Evolutionary conservation across 2,329 filamentous ascomycete genomes (phyloP).

Genomic region (Scedosporium aurantiacum): DNA sequence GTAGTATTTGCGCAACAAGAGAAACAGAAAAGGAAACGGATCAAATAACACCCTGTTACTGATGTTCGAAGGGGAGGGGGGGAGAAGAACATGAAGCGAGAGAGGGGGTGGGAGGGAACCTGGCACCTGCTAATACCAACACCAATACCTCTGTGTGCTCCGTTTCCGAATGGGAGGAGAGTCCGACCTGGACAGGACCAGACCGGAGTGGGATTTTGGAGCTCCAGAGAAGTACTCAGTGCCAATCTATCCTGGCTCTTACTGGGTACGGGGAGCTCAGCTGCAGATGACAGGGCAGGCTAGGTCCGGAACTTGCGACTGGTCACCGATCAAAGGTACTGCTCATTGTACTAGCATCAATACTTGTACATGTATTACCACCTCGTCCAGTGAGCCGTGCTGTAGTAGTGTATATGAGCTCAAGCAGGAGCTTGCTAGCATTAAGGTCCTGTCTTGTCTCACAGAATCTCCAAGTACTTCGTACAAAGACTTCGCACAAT

Average conservation of each 20-base stretch:
- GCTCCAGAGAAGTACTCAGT: background rate
- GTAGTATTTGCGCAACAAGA: background rate
- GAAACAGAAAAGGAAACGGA: background rate
- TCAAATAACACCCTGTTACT: background rate
- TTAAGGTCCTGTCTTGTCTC: background rate
- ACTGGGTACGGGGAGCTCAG: background rate
- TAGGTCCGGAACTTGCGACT: background rate
- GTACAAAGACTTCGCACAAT: no score
- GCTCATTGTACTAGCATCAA: background rate
- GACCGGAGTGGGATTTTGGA: background rate
- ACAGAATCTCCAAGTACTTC: background rate
- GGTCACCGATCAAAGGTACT: background rate
- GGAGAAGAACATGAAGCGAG: background rate
- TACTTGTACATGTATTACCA: background rate
- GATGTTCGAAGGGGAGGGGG: background rate
- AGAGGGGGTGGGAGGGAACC: background rate
- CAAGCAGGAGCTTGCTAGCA: background rate
- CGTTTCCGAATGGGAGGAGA: background rate
- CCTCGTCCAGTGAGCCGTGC: no score
- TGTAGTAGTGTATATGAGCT: no score
- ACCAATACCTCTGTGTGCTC: background rate
- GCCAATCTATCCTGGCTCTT: background rate
- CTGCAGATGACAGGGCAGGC: background rate
- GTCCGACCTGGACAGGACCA: background rate
- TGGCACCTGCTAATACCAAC: background rate